Base-by-base conservation (phyloP, 2,329 filamentous ascomycete genomes). In the Drechslerella coelobrocha region DNA sequence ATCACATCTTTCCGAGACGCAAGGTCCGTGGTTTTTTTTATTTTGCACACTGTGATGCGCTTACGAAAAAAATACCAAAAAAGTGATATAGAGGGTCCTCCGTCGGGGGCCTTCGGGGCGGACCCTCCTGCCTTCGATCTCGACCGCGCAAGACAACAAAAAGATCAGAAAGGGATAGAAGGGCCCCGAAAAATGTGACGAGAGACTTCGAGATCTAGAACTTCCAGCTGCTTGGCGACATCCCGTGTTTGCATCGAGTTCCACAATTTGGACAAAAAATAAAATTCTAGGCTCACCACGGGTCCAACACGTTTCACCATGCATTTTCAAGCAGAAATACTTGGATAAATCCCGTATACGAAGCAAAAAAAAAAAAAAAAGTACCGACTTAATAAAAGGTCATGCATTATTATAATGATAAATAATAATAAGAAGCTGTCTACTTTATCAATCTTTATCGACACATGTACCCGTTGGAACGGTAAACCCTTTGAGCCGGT, bases 281-380 rank as follows among this genome's bases (percentile, higher is more conserved):
- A 71, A 63, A 59, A 71, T 54, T 71, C 66, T 71, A 71, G 66
- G 66, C 66, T 71, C 59, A 59, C 66, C 65, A 71, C 43, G 19
- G 57, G 45, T 39, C 57, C 29, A 61, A 69, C 57, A 53, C 65
- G 65, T 69, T 61, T 69, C 65, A 69, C 65, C 52, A 61, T 61
- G 31, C 24, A 50, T 37, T 50, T 53, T 53, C 27, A 6, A 6
- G 29, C 29, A 31, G n/a, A 55, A 50, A 68, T 60, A 68, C 53
- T 68, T 68, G 55, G 55, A 61, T 61, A 60, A 31, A 31, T 31
- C 29, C 29, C 29, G 29, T 60, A 59, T 59, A 31, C 6, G 29
- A 12, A 31, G 12, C 29, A 31, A 31, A 31, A 6, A 31, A 31
- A 31, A 31, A 31, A 31, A 31, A 12, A 31, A 31, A 31, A 31